phyloP scores from a whole-genome alignment of 2,329 filamentous ascomycete genomes.

The Fusarium caatingaense region DNA sequence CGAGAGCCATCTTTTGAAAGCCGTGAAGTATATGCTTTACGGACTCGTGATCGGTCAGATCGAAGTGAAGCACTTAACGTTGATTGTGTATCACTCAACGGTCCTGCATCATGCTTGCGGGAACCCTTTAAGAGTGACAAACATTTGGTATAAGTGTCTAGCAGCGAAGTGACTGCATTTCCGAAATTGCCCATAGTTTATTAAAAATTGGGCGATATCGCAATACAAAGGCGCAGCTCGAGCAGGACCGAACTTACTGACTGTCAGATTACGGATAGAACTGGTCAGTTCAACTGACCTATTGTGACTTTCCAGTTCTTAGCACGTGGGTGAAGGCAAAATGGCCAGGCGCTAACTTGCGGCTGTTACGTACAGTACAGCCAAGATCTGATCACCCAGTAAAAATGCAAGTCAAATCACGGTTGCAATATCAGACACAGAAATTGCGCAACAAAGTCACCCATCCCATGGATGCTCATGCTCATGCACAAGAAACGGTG shows the following conservation, averaged over 20 bases:
- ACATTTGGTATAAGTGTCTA: slow-evolving; percentile 61
- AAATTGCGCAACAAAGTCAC: background rate
- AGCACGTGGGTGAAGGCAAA: slow-evolving; percentile 39
- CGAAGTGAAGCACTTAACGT: slow-evolving; percentile 53
- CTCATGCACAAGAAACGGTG: background rate
- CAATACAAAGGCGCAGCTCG: slow-evolving; percentile 15
- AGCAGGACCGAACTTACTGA: background rate
- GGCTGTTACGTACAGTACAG: background rate
- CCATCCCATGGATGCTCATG: background rate
- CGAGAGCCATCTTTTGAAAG: slow-evolving; percentile 55
- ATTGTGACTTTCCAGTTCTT: background rate
- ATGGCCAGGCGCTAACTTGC: slow-evolving; percentile 1
- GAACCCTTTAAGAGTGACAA: slow-evolving; percentile 56
- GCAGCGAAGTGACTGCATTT: slow-evolving; percentile 56
- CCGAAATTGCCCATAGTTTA: slow-evolving; percentile 54
- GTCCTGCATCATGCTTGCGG: slow-evolving; percentile 39
- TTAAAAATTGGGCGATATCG: slow-evolving; percentile 1
- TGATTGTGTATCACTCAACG: slow-evolving; percentile 41
- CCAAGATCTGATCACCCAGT: background rate
- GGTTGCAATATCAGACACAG: background rate
- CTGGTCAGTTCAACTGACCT: background rate
- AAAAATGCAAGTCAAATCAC: background rate
- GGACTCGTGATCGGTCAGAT: slow-evolving; percentile 56
- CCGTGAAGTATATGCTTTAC: slow-evolving; percentile 56
- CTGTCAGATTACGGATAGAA: background rate